phyloP scores from a whole-genome alignment of 164 flowering plant species.

The Tetrastigma voinierianum region DNA sequence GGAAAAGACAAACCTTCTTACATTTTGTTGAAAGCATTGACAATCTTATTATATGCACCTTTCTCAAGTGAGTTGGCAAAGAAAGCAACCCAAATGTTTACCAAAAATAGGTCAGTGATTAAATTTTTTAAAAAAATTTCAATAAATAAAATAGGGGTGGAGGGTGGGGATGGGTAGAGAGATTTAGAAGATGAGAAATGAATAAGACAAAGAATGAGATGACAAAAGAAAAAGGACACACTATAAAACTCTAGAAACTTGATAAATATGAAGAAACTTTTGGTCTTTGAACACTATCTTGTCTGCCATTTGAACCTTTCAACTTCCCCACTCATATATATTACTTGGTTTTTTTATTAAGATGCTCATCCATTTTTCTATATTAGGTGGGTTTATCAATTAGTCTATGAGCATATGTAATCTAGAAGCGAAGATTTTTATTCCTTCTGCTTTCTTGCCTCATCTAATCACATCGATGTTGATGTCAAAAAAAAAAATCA shows the following conservation, averaged over 20 bases:
- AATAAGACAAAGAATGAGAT: not conserved
- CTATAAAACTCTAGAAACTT: not conserved
- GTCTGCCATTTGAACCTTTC: constrained; percentile 17
- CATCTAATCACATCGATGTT: no score
- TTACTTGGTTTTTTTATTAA: no score
- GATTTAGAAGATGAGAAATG: not conserved
- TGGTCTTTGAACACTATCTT: constrained; percentile 23
- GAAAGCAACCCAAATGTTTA: not conserved
- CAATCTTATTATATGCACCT: not conserved
- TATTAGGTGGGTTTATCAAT: no score
- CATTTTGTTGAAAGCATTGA: not conserved
- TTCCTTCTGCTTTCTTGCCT: no score
- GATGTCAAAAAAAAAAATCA: no score
- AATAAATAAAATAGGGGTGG: not conserved
- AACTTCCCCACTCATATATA: not conserved
- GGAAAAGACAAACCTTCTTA: not conserved
- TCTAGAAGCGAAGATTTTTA: no score
- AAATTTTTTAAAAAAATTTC: not conserved
- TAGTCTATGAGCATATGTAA: no score
- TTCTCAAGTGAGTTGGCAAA: constrained; percentile 5
- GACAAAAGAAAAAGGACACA: constrained; percentile 10
- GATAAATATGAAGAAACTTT: constrained; percentile 1
- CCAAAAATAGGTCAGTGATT: constrained; percentile 8
- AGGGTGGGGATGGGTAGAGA: not conserved
- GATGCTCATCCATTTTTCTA: no score